A percentile compares a stretch with the other conserved stretches of the same genome.
Evolutionary conservation across 1,139 yeast genomes (phyloP).

Genomic region (Chernovozyma aurita): DNA sequence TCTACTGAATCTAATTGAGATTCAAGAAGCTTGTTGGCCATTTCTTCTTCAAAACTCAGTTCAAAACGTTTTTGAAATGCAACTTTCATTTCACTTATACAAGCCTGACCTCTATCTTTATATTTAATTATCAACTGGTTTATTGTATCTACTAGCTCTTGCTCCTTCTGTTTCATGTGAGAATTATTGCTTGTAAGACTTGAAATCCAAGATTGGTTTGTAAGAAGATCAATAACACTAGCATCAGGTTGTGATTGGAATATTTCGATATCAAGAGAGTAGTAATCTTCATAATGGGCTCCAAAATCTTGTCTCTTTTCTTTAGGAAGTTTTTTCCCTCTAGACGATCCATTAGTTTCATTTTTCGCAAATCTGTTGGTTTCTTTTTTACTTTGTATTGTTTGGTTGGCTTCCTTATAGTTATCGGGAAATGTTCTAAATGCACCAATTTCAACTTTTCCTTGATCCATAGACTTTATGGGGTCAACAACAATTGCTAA

Average conservation of each 20-base stretch:
- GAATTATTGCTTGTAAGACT: constrained; percentile 2
- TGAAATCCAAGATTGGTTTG: constrained; percentile 49
- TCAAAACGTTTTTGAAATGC: constrained; percentile 14
- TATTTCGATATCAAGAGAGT: constrained; percentile 61
- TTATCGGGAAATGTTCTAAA: constrained; percentile 72
- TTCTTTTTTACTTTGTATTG: constrained; percentile 1
- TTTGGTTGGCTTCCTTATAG: constrained; percentile 11
- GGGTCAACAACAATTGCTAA: constrained; percentile 89
- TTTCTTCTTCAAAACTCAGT: constrained; percentile 16
- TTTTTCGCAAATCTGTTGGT: constrained; percentile 2
- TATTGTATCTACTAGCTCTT: constrained; percentile 3
- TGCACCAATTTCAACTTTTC: constrained; percentile 83
- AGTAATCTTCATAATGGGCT: constrained; percentile 65
- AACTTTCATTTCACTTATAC: not conserved
- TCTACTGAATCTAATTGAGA: constrained; percentile 7
- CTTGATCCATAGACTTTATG: constrained; percentile 57
- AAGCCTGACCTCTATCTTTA: not conserved
- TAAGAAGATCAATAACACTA: constrained; percentile 39
- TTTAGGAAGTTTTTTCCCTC: constrained; percentile 30
- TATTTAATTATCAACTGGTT: not conserved
- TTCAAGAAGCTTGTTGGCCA: constrained; percentile 14
- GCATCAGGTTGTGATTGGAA: constrained; percentile 56
- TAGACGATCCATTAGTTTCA: not conserved
- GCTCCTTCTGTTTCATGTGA: constrained; percentile 5
- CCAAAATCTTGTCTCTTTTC: constrained; percentile 61